These are phyloP conservation scores for Pleurotus pulmonarius DNA, from an alignment of 768 basidiomycete species.

Conservation along the genomic window DNA sequence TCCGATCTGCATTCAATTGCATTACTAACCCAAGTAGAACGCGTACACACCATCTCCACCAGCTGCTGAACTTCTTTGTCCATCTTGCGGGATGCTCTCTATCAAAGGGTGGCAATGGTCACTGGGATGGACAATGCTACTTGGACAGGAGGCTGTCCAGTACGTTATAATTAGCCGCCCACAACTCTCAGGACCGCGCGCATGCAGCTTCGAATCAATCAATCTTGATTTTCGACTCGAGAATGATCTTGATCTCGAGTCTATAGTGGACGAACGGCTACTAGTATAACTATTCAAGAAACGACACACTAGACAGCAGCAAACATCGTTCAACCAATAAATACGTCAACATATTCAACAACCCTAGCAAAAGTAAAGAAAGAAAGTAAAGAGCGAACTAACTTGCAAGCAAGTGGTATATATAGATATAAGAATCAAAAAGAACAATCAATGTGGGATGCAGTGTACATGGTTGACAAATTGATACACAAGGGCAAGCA, in stretches of 20 bases:
- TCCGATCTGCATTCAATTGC: conserved; percentile 9
- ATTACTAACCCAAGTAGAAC: not conserved
- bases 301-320: conserved; percentile 1
- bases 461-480: not conserved
- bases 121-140: conserved; percentile 8
- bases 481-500: conserved; percentile 3
- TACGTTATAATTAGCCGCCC: not conserved
- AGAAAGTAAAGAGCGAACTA: not conserved
- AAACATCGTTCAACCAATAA: not conserved
- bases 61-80: conserved; percentile 56
- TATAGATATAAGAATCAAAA: conserved; percentile 4
- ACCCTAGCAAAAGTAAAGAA: not conserved
- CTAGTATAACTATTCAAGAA: conserved; percentile 1
- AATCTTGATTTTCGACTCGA: no score
- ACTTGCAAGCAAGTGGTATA: conserved; percentile 9
- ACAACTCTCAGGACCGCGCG: not conserved
- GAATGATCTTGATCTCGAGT: no score
- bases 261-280: no score
- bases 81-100: conserved; percentile 23
- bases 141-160: not conserved
- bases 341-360: not conserved
- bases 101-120: not conserved
- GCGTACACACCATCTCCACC: conserved; percentile 49
- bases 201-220: no score
- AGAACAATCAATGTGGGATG: not conserved